Evolutionary conservation across 352 stramenopile species (phyloP), one percentile per base, ranked within the genome.

Genomic region (Thalassiosira sp.): DNA sequence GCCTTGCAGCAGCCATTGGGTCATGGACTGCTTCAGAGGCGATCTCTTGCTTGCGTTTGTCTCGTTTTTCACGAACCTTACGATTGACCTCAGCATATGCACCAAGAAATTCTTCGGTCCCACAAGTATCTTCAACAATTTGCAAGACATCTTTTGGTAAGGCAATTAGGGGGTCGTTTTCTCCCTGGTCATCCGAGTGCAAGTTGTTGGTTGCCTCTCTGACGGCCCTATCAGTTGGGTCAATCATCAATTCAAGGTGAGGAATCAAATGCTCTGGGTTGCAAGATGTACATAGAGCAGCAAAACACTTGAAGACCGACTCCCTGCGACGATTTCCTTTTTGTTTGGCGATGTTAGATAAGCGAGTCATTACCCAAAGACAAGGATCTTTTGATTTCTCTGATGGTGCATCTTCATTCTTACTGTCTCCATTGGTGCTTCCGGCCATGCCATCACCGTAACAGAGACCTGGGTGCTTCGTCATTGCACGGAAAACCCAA

Each of bases 231-330:
- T 93, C 76, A 25, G 93, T 59, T 25, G 88, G 82, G 56, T 90
- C 87, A 59, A 94, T 82, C 64, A 94, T 90, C 31, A 94, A 63
- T 72, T 89, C 79, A 35, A 93, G 58, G 72, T 91, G 85, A 24
- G 63, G 76, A 59, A 57, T 65, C 10, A 94, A 66, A 20, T 89
- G 24, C 8, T 86, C 52, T 56, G 71, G 67, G 43, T 78, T 67
- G 24, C 74, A 82, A 13, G 54, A 75, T 18, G 65, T 70, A 25
- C 69, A 77, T 54, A 94, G 84, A 3, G 88, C 85, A 54, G 85
- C 88, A 82, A 91, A 94, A 45, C 85, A 91, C 54, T 94, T 94
- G 74, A 91, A 94, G 2, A 94, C 63, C 5, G 81, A 78, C 59
- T 90, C 80, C n/a, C 90, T 70, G 3, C 87, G 79, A 40, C 79